phyloP scores from a whole-genome alignment of 2,329 filamentous ascomycete species.

The Fusarium miscanthi region DNA sequence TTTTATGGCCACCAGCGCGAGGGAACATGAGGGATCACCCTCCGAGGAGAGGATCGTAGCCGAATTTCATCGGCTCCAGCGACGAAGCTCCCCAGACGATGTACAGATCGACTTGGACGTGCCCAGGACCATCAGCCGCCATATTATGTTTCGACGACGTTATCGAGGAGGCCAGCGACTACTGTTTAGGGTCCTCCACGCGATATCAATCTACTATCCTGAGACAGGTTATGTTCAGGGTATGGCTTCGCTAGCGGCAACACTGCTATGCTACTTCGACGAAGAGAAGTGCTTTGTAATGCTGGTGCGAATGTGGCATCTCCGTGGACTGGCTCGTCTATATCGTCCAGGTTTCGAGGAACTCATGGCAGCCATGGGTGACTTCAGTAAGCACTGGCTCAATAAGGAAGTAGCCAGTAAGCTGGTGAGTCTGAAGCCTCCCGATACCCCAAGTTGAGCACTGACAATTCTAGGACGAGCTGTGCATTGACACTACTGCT shows the following conservation, averaged over 20 bases:
- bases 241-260: constrained; percentile 94
- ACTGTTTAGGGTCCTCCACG: constrained; percentile 91
- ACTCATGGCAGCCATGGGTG: constrained; percentile 84
- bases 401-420: constrained; percentile 82
- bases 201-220: constrained; percentile 89
- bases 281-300: constrained; percentile 96
- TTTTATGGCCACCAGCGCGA: constrained; percentile 84
- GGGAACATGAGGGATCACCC: constrained; percentile 67
- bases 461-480: constrained; percentile 66
- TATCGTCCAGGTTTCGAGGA: constrained; percentile 88
- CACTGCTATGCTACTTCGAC: constrained; percentile 94
- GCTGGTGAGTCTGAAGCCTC: constrained; percentile 68
- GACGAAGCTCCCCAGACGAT: constrained; percentile 84
- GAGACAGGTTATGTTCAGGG: constrained; percentile 96
- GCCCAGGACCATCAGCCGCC: constrained; percentile 90
- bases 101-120: constrained; percentile 98
- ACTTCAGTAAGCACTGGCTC: constrained; percentile 89
- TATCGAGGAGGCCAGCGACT: constrained; percentile 94
- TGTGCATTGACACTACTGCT: constrained; percentile 86
- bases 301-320: constrained; percentile 93
- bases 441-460: not conserved
- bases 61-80: constrained; percentile 78
- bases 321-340: constrained; percentile 85
- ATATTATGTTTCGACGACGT: constrained; percentile 95
- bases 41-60: constrained; percentile 78